Conservation (phyloP, 176 grass and related monocot genomes). For the Ampelocalamus luodianensis region DNA sequence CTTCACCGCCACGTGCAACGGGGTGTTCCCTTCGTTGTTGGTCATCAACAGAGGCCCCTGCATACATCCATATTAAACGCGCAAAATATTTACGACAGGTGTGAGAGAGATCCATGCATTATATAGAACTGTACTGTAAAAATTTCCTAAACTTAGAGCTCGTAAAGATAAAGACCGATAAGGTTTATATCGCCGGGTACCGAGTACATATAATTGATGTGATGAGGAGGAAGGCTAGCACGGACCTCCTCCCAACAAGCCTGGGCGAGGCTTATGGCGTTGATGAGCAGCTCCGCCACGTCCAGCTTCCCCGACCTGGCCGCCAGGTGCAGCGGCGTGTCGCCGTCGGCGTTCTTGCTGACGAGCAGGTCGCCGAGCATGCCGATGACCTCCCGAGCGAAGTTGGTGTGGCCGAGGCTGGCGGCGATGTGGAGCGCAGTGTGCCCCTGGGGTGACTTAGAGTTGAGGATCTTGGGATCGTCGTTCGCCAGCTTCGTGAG, state of each 20-base stretch:
- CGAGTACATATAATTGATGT: too few relatives aligned
- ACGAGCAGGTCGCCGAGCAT: slow-evolving; percentile 26
- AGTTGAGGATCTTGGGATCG: not conserved
- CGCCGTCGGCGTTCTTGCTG: slow-evolving; percentile 47
- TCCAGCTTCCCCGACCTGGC: slow-evolving; percentile 44
- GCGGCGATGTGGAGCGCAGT: slow-evolving; percentile 73
- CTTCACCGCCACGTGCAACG: slow-evolving; percentile 66
- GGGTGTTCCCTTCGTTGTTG: slow-evolving; percentile 47
- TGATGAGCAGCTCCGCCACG: slow-evolving; percentile 29
- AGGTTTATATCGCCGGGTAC: too few relatives aligned
- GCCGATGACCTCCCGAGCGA: slow-evolving; percentile 36
- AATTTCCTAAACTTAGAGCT: too few relatives aligned
- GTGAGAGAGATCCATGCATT: too few relatives aligned
- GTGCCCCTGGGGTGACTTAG: slow-evolving; percentile 56
- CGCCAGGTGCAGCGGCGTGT: slow-evolving; percentile 76
- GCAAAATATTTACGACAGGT: too few relatives aligned
- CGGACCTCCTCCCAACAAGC: too few relatives aligned
- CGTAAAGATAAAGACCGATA: too few relatives aligned
- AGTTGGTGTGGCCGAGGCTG: slow-evolving; percentile 22
- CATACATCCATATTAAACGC: not conserved
- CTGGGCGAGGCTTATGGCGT: not conserved
- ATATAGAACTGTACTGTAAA: too few relatives aligned
- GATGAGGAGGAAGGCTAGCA: too few relatives aligned
- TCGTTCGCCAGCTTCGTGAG: not conserved
- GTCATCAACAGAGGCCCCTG: slow-evolving; percentile 16